These are phyloP conservation scores for Suillus luteus DNA, from an alignment of 768 basidiomycete species.

Conservation along the genomic window DNA sequence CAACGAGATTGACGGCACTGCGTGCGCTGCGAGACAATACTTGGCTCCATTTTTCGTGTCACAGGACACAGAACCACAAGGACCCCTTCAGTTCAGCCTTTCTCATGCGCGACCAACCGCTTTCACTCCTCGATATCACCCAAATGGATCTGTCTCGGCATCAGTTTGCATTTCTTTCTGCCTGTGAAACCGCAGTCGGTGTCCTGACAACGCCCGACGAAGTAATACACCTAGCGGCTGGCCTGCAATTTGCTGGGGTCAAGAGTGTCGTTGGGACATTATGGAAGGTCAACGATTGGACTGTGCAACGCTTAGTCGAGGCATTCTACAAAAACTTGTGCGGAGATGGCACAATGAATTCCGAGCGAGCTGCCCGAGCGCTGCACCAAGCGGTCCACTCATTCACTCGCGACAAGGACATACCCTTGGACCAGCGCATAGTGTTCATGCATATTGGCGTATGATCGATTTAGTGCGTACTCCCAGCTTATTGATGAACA, in stretches of 20 bases:
- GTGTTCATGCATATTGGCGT: slow-evolving; percentile 13
- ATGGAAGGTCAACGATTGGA: slow-evolving; percentile 18
- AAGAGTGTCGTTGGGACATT: slow-evolving; percentile 26
- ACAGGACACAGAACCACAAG: slow-evolving; percentile 10
- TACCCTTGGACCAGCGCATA: slow-evolving; percentile 11
- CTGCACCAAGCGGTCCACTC: neutral
- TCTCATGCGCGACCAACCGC: slow-evolving; percentile 7
- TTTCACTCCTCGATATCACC: slow-evolving; percentile 12
- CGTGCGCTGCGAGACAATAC: neutral
- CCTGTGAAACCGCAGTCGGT: slow-evolving; percentile 16
- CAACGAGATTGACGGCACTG: neutral
- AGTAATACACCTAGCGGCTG: slow-evolving; percentile 25
- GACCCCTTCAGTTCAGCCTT: slow-evolving; percentile 19
- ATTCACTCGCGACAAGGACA: neutral
- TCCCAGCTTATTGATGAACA: neutral
- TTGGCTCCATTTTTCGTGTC: slow-evolving; percentile 26
- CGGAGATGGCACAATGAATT: slow-evolving; percentile 4
- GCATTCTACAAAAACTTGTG: slow-evolving; percentile 10
- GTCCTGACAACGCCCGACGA: slow-evolving; percentile 17
- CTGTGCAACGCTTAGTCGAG: neutral
- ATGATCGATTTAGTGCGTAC: neutral
- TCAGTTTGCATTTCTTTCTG: slow-evolving; percentile 22
- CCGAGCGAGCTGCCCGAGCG: slow-evolving; percentile 9
- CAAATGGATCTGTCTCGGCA: slow-evolving; percentile 1
- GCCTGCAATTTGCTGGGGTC: slow-evolving; percentile 23